Percentiles rank a stretch among this genome's conserved stretches.
Conservation (phyloP, 352 stramenopile genomes). For the Saprolegnia parasitica region DNA sequence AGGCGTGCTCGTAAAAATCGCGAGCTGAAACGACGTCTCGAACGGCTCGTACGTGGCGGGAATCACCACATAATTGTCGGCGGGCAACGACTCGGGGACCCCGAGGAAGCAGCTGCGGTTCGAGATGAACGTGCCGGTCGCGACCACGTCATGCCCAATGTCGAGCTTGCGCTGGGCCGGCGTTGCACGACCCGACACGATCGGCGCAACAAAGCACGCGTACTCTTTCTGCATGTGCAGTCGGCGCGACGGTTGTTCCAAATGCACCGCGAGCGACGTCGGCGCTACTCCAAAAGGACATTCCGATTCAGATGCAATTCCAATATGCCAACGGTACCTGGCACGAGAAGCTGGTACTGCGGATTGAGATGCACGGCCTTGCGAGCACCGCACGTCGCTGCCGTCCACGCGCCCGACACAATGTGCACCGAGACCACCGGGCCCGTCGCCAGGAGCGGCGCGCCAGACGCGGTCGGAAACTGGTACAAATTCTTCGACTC, state of each 20-base stretch:
- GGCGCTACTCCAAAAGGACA: neutral
- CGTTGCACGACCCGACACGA: constrained; percentile 72
- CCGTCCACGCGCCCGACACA: constrained; percentile 71
- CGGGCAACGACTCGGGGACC: constrained; percentile 5
- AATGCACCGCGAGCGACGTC: constrained; percentile 43
- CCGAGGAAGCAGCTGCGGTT: constrained; percentile 73
- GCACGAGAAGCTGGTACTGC: constrained; percentile 77
- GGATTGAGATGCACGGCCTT: constrained; percentile 82
- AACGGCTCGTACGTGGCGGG: constrained; percentile 48
- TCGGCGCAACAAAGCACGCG: constrained; percentile 61
- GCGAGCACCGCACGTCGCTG: constrained; percentile 65
- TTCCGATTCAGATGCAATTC: neutral
- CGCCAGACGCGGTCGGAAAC: constrained; percentile 59
- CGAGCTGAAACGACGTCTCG: constrained; percentile 33
- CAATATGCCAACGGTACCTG: constrained; percentile 31
- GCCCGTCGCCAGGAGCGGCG: constrained; percentile 47
- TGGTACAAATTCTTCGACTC: constrained; percentile 83
- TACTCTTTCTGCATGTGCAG: constrained; percentile 75
- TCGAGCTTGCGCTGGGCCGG: constrained; percentile 72
- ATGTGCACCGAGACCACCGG: constrained; percentile 71
- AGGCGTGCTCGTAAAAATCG: constrained; percentile 57
- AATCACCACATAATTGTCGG: constrained; percentile 49
- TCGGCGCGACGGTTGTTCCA: constrained; percentile 73
- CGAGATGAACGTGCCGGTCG: constrained; percentile 80
- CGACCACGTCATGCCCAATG: constrained; percentile 65